These are phyloP conservation scores for Lepiota venenata DNA, from an alignment of 768 basidiomycete genomes.

Conservation along the genomic window DNA sequence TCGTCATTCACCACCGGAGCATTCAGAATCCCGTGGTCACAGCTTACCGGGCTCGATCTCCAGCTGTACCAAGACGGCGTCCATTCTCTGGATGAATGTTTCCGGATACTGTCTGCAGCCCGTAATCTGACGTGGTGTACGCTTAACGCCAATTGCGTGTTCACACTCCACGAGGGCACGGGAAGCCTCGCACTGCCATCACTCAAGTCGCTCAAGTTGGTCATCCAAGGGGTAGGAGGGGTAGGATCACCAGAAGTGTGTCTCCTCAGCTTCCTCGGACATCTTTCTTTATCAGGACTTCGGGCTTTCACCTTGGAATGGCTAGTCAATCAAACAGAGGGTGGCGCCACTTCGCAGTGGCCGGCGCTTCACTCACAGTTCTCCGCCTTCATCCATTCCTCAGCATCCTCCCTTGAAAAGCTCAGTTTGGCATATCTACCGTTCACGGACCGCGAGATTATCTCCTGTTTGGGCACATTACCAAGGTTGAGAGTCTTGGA, in stretches of 20 bases:
- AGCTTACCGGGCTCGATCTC: conserved; percentile 34
- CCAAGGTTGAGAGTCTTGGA: conserved; percentile 27
- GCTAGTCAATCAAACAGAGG: conserved; percentile 21
- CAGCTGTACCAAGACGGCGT: conserved; percentile 29
- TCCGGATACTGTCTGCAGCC: conserved; percentile 29
- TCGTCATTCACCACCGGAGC: conserved; percentile 20
- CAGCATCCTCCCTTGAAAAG: conserved; percentile 24
- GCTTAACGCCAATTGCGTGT: conserved; percentile 27
- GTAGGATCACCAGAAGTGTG: conserved; percentile 18
- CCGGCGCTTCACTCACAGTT: conserved; percentile 23
- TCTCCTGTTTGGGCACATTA: conserved; percentile 27
- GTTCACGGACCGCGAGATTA: conserved; percentile 27
- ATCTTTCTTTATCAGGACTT: conserved; percentile 27
- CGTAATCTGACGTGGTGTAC: conserved; percentile 28
- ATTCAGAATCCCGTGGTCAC: conserved; percentile 35
- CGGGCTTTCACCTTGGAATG: conserved; percentile 31
- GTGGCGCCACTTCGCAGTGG: conserved; percentile 14
- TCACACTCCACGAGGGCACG: conserved; percentile 15
- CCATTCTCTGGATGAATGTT: conserved; percentile 33
- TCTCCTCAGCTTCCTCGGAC: conserved; percentile 28
- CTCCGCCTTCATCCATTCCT: conserved; percentile 22
- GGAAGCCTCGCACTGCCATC: conserved; percentile 21
- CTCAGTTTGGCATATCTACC: conserved; percentile 38
- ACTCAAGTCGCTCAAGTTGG: conserved; percentile 30
- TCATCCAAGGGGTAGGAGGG: conserved; percentile 23